phyloP scores from a whole-genome alignment of 2,329 filamentous ascomycete genomes.

The Cladosporium velox region DNA sequence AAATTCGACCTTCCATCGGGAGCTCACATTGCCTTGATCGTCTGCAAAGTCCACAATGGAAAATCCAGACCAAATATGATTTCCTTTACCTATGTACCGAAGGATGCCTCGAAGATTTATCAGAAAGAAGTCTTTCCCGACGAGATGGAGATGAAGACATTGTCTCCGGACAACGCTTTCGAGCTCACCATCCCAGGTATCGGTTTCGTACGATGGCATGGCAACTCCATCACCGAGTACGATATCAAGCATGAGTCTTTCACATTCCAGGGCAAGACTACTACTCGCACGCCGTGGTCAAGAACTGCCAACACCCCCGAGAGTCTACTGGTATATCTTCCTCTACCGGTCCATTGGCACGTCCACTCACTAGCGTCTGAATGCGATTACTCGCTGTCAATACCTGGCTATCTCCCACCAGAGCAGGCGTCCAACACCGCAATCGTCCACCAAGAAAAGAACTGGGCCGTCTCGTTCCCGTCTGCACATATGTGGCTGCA shows the following conservation, averaged over 20 bases:
- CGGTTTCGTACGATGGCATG: constrained; percentile 42
- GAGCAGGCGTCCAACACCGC: constrained; percentile 39
- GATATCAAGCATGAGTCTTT: constrained; percentile 38
- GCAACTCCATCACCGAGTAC: constrained; percentile 43
- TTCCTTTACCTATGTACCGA: constrained; percentile 53
- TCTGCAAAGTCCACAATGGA: constrained; percentile 50
- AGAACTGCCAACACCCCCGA: constrained; percentile 45
- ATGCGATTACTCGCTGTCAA: constrained; percentile 42
- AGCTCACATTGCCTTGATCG: constrained; percentile 49
- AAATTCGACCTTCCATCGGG: constrained; percentile 52
- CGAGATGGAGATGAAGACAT: constrained; percentile 40
- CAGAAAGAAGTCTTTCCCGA: constrained; percentile 49
- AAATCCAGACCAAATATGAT: constrained; percentile 45
- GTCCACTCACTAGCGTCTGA: constrained; percentile 50
- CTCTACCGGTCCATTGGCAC: constrained; percentile 55
- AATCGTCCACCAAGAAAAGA: constrained; percentile 53
- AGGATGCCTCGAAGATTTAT: constrained; percentile 37
- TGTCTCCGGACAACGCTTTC: constrained; percentile 39
- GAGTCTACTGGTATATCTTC: constrained; percentile 47
- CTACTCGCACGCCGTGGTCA: constrained; percentile 44
- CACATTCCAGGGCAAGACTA: constrained; percentile 45
- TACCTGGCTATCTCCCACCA: constrained; percentile 35
- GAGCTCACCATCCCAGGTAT: constrained; percentile 44
- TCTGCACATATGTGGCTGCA: constrained; percentile 47
- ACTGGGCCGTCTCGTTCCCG: constrained; percentile 52